Evolutionary conservation across 306 rosid genomes (phyloP).

Genomic region (Datisca glomerata): DNA sequence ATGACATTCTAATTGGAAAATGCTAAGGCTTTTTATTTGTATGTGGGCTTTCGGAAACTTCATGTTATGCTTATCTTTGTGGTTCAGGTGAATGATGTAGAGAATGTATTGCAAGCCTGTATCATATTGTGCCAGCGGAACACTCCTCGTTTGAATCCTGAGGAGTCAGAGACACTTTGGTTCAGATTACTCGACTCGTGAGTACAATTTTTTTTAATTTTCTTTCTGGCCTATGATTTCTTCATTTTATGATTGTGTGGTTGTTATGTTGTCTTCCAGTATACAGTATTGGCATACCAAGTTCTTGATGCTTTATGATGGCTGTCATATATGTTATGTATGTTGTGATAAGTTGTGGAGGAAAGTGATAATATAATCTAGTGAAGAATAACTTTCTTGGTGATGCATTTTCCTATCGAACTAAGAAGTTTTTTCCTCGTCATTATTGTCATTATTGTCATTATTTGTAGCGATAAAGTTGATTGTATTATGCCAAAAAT

Average conservation of each 20-base stretch:
- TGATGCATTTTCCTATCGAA: no score
- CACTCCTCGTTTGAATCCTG: slow-evolving; percentile 92
- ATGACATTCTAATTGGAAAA: slow-evolving; percentile 11
- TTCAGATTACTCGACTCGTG: slow-evolving; percentile 92
- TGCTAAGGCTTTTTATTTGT: slow-evolving; percentile 5
- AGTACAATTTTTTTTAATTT: slow-evolving; percentile 21
- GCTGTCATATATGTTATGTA: no score
- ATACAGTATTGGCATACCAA: no score
- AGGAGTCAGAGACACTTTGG: slow-evolving; percentile 93
- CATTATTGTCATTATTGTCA: no score
- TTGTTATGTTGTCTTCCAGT: no score
- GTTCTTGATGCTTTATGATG: no score
- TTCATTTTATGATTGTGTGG: background rate
- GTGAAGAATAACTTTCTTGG: no score
- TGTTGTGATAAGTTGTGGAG: no score
- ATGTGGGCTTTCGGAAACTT: slow-evolving; percentile 12
- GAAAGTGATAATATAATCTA: no score
- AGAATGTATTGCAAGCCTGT: slow-evolving; percentile 57
- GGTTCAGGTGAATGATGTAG: slow-evolving; percentile 47
- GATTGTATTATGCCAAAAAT: no score
- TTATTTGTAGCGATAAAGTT: no score
- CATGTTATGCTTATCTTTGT: slow-evolving; percentile 14
- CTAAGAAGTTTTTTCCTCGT: no score
- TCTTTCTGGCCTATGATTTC: slow-evolving; percentile 1
- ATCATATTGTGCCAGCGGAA: slow-evolving; percentile 92